Conservation (phyloP, 192 early-diverging fungal species). For the Umbelopsis vinacea region DNA sequence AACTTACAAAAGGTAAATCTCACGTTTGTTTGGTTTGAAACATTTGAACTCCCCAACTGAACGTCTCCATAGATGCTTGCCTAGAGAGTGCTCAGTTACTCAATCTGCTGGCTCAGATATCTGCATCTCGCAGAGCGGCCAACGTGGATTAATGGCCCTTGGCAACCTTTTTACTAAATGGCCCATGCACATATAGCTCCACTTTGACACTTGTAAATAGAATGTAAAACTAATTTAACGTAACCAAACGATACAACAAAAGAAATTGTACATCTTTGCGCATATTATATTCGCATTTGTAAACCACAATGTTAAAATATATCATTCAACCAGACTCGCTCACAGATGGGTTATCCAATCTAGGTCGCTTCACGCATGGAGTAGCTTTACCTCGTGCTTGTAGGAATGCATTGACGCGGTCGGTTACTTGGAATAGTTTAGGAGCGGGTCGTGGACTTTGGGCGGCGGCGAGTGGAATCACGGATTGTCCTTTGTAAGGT, state of each 20-base stretch:
- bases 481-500: neutral
- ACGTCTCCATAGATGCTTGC: neutral
- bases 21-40: neutral
- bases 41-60: no score
- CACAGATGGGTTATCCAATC: no score
- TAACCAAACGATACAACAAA: neutral
- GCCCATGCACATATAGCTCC: no score
- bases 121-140: neutral
- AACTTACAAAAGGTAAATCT: conserved; percentile 3
- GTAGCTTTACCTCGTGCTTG: neutral
- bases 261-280: neutral
- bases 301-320: neutral
- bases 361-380: neutral
- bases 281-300: neutral
- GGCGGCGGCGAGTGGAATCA: no score
- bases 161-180: no score
- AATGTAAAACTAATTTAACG: neutral
- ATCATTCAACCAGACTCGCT: no score
- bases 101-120: neutral
- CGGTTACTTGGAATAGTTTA: neutral
- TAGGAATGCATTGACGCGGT: conserved; percentile 5
- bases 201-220: no score
- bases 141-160: neutral
- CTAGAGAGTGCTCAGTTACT: neutral
- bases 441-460: neutral